Evolutionary conservation across 139 green algal species (phyloP).

Genomic region (Auxenochlorella protothecoides): DNA sequence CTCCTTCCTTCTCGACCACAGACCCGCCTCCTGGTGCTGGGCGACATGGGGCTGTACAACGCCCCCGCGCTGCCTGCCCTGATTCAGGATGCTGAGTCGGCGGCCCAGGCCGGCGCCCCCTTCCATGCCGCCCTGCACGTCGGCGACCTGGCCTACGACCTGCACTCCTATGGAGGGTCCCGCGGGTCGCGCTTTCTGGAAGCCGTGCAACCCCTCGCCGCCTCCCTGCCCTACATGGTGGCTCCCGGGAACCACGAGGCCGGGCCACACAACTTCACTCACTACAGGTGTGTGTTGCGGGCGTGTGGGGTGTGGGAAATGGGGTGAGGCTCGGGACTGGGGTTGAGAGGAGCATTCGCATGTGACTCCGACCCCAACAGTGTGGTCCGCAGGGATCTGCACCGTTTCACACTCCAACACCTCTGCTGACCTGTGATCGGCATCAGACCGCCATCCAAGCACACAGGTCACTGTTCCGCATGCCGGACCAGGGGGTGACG

Average conservation of each 20-base stretch:
- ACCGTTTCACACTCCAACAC: neutral
- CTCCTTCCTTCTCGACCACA: neutral
- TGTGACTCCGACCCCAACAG: neutral
- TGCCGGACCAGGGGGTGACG: neutral
- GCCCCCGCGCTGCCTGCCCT: conserved; percentile 7
- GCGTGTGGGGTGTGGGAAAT: neutral
- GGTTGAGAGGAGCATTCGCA: neutral
- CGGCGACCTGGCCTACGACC: conserved; percentile 22
- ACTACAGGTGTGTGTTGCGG: neutral
- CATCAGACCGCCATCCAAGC: no score
- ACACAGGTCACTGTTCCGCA: conserved; percentile 6
- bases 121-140: conserved; percentile 8
- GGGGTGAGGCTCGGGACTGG: neutral
- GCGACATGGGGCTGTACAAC: conserved; percentile 16
- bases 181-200: conserved; percentile 5
- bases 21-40: conserved; percentile 11
- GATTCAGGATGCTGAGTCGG: neutral
- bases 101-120: neutral
- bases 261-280: no score
- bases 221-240: conserved; percentile 14
- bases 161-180: conserved; percentile 3
- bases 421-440: no score
- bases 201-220: conserved; percentile 2
- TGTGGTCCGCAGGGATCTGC: neutral
- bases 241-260: conserved; percentile 17